These are phyloP conservation scores for Colletotrichum higginsianum DNA, from an alignment of 2,329 filamentous ascomycete genomes.

Conservation along the genomic window DNA sequence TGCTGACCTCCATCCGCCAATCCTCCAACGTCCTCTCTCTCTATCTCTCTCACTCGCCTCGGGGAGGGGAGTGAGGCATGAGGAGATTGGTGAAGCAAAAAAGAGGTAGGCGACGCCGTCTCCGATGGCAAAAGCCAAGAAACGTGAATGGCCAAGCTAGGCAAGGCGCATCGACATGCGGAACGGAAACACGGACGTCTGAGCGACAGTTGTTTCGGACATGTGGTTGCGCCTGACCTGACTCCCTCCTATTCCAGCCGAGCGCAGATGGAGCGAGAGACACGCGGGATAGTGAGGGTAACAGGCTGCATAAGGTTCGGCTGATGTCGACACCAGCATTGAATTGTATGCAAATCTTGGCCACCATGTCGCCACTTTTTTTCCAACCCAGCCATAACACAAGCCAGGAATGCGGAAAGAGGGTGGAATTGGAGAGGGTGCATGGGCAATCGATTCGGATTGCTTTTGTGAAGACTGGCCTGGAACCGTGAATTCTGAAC, in stretches of 20 bases:
- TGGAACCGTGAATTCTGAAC: slow-evolving; percentile 2
- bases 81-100: slow-evolving; percentile 8
- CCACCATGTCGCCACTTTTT: slow-evolving; percentile 26
- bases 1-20: slow-evolving; percentile 37
- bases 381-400: not conserved
- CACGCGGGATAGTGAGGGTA: slow-evolving; percentile 28
- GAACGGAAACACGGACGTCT: slow-evolving; percentile 38
- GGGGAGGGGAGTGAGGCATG: not conserved
- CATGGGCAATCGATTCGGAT: slow-evolving; percentile 7
- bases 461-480: slow-evolving; percentile 11
- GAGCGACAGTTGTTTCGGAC: slow-evolving; percentile 40
- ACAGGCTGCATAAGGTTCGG: slow-evolving; percentile 29
- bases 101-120: slow-evolving; percentile 5
- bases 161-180: slow-evolving; percentile 28
- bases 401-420: not conserved
- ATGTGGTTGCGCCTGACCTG: slow-evolving; percentile 32
- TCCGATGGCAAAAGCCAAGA: slow-evolving; percentile 20
- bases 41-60: not conserved
- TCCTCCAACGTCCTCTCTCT: not conserved
- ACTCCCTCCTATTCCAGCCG: slow-evolving; percentile 13
- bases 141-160: slow-evolving; percentile 29
- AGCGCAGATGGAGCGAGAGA: slow-evolving; percentile 22
- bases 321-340: slow-evolving; percentile 39
- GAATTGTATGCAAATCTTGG: slow-evolving; percentile 37
- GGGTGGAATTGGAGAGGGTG: not conserved